Evolutionary conservation across 495 filamentous ascomycete species (phyloP), one percentile per base, ranked within the genome.

Genomic region (Neurospora hispaniola): DNA sequence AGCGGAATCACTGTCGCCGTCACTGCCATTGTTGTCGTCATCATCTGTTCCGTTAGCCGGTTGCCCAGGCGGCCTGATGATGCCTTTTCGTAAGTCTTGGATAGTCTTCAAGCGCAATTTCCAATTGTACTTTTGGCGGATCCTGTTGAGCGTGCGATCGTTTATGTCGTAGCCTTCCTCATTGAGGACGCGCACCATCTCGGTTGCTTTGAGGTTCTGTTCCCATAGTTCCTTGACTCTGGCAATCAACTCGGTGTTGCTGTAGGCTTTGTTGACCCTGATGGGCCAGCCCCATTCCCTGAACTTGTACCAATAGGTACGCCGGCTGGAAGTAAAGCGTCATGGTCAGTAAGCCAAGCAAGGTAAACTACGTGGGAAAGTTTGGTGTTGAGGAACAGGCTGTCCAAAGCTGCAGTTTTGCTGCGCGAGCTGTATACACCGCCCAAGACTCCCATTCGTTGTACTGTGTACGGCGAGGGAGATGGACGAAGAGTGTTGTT

Each of bases 151-250:
- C 77, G 93, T 89, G 2, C 90, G 83, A 74, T 90, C 86, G 74
- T 89, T 91, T 72, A 94, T 88, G 40, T 89, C 83, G 77, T 89
- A 93, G 6, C 93, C 93, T 77, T 93, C 91, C 16, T 86, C 84
- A 66, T 88, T 88, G 54, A 96, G 84, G 14, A 87, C 87, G n/a
- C 81, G 79, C 40, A 93, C 85, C 90, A 96, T 96, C 69, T 93
- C 88, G 72, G 86, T 86, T 75, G 92, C 91, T 44, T 80, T 85
- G 4, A 86, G 84, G 74, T 94, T 94, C 42, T 82, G 82, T 77
- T 91, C 89, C 92, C 92, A 96, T 74, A 96, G 87, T 83, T 93
- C 85, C 73, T 88, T 88, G 59, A 93, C 86, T 1, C 92, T 86
- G 4, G 84, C 86, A 23, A 92, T 88, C 11, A 96, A 86, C 14